Base-by-base conservation (phyloP, 129 eudicot genomes). In the Gnaphalium uliginosum region DNA sequence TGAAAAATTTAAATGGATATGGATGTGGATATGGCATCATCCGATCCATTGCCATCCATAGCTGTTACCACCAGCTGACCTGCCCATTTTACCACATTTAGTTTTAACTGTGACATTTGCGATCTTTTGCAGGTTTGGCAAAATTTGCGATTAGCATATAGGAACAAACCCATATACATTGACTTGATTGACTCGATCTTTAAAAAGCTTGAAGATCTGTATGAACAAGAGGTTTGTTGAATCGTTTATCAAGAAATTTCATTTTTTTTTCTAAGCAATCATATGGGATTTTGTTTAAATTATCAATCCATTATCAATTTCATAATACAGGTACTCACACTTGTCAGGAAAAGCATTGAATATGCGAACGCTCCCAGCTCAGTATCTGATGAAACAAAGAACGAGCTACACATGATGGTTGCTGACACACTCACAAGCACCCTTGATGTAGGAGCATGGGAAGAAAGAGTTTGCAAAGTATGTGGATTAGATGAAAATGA, bases 401-500 rank as follows among this genome's bases (percentile, higher is more conserved):
- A 83, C 71, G 89, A 91, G 80, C 74, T 87, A 60, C 78, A 81
- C 74, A 83, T 76, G 58, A 75, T 86, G 53, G 69, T 91, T 48
- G 77, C 81, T 4, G 73, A 69, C 57, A 84, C 85, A 15, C 81
- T 84, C 37, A 80, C 87, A 6, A 78, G 81, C 83, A 69, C 87
- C 48, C 80, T 95, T 50, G 89, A 87, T 35, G 81, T 85, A 79
- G 96, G 97, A 24, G 96, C 99, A 62, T 95, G 97, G 97, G 97
- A 91, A 18, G 96, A 91, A 11, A 96, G 99, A 23, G 82, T 95
- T 51, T 95, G 99, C 88, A 91, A 89, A 86, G 87, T 89, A n/a
- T 95, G 99, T 68, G 97, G 97, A 75, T 80, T 87, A 81, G 99
- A 95, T 75, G 93, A 87, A 89, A 95, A 91, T 62, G 99, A 91